phyloP scores from a whole-genome alignment of 495 filamentous ascomycete genomes.

The Hypoxylon perforatum region DNA sequence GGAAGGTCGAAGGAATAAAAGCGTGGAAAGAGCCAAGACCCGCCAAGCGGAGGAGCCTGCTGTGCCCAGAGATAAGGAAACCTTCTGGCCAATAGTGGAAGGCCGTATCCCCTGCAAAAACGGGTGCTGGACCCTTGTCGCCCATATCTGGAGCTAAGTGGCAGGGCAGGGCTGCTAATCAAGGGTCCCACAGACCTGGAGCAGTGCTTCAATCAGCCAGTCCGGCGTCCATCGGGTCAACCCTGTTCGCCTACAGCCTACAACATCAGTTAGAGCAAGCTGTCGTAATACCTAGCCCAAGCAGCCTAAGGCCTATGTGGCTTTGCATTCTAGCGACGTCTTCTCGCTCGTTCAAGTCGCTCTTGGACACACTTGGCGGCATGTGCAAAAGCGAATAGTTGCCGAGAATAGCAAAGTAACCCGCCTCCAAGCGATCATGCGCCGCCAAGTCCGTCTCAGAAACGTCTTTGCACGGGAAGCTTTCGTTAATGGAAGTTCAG shows the following conservation, averaged over 20 bases:
- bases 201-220: not conserved
- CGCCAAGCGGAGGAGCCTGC: slow-evolving; percentile 30
- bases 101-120: slow-evolving; percentile 16
- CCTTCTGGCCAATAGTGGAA: slow-evolving; percentile 21
- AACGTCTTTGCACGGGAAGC: slow-evolving; percentile 28
- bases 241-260: too few relatives aligned
- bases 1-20: slow-evolving; percentile 24
- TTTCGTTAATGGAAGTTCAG: not conserved
- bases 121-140: slow-evolving; percentile 19
- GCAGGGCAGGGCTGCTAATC: slow-evolving; percentile 32
- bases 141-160: slow-evolving; percentile 34
- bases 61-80: slow-evolving; percentile 42
- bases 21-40: slow-evolving; percentile 34
- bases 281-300: slow-evolving; percentile 2
- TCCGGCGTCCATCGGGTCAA: not conserved
- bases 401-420: slow-evolving; percentile 15
- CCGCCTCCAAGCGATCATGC: slow-evolving; percentile 5
- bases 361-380: slow-evolving; percentile 9
- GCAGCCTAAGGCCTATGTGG: too few relatives aligned
- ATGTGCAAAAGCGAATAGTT: slow-evolving; percentile 4
- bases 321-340: not conserved
- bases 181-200: slow-evolving; percentile 24
- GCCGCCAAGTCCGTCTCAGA: slow-evolving; percentile 16
- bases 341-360: not conserved
- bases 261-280: not conserved